Evolutionary conservation across 2,329 filamentous ascomycete genomes (phyloP).

Genomic region (Penicillium olsonii): DNA sequence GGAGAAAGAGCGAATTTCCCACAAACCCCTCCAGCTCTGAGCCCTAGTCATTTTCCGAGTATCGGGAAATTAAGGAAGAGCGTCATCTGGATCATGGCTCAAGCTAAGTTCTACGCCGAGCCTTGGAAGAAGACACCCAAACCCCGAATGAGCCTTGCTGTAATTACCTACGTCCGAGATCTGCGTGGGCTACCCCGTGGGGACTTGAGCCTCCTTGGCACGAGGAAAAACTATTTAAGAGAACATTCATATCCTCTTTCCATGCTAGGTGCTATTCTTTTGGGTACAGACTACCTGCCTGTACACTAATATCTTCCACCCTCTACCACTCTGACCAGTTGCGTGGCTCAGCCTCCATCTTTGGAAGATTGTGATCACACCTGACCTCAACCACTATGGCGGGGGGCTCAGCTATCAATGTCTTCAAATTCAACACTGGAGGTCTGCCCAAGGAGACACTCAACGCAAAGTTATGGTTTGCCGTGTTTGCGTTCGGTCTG

Average conservation of each 20-base stretch:
- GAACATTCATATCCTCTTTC: background rate
- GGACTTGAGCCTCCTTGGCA: background rate
- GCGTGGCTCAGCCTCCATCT: too few relatives aligned
- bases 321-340: too few relatives aligned
- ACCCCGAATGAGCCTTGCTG: background rate
- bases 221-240: background rate
- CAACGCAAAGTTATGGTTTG: conserved; percentile 74
- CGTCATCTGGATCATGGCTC: background rate
- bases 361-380: too few relatives aligned
- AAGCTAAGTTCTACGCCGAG: background rate
- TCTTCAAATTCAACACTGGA: conserved; percentile 55
- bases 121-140: background rate
- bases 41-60: background rate
- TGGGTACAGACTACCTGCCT: background rate
- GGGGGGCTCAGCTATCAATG: conserved; percentile 39
- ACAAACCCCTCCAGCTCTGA: background rate
- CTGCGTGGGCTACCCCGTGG: background rate
- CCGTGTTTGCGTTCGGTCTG: conserved; percentile 68
- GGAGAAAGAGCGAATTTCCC: too few relatives aligned
- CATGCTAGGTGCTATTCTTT: background rate
- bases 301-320: too few relatives aligned
- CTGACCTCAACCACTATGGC: conserved; percentile 7
- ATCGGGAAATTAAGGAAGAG: conserved; percentile 1
- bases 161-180: background rate
- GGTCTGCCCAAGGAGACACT: conserved; percentile 67